Base-by-base conservation (phyloP, 768 basidiomycete genomes). In the Xerocomus spinulosus region DNA sequence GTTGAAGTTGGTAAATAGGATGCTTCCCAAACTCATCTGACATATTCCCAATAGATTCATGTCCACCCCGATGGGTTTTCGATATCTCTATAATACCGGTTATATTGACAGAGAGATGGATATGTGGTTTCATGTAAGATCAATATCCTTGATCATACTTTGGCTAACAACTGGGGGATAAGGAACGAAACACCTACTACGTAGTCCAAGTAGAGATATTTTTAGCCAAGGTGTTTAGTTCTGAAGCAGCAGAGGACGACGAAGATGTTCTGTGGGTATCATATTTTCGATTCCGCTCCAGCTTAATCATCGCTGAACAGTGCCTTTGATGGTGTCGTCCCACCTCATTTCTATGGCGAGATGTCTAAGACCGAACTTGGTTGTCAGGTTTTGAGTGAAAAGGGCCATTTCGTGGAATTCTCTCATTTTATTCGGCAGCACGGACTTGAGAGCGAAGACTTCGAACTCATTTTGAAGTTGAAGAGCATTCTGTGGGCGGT, bases 401-500 rank as follows among this genome's bases (percentile, higher is more conserved):
- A 87, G 56, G 90, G 90, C 0, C 92, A 98, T 62, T 93, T 98
- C 59, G 62, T 77, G 5, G 91, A 95, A 53, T 97, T 97, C 59
- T 85, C 91, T 1, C 83, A 90, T 49, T 89, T 95, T 58, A 89
- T 98, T 44, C 79, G 90, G 20, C 80, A 83, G 49, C 92, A 98
- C 64, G 85, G 85, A 17, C 74, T 86, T 41, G 95, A 97, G 66
- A 80, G 78, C 40, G 80, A 85, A 48, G 95, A 98, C 63, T 68
- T 79, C 12, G 89, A 88, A 33, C 74, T 96, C 29, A 87, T 97
- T 40, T 71, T 85, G 59, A 93, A 90, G 66, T 67, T 99, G 36
- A 98, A 99, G 69, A 95, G 92, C 60, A 87, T 93, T 13, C 73
- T 98, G 0, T 99, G 96, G 96, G 92, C 92, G 5, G 87, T 98